Conservation (phyloP, 768 basidiomycete species). For the Lactifluus piperatus region DNA sequence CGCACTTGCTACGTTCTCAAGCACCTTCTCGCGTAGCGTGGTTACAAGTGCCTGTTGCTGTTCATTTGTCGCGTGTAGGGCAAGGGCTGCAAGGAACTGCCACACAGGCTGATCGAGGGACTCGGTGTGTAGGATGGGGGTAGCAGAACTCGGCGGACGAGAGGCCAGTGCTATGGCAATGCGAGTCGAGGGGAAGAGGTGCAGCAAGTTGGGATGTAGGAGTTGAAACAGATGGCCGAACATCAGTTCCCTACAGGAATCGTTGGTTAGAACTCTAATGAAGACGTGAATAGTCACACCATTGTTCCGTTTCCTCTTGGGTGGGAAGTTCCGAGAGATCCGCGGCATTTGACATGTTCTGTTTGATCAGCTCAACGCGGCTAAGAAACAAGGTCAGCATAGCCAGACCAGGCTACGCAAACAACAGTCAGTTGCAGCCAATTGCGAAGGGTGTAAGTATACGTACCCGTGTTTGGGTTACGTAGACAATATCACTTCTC, state of each 20-base stretch:
- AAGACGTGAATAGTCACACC: conserved; percentile 35
- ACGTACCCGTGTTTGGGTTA: conserved; percentile 77
- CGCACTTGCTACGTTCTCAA: conserved; percentile 79
- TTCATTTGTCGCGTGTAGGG: conserved; percentile 72
- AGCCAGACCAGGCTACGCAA: conserved; percentile 75
- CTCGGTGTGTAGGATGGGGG: conserved; percentile 40
- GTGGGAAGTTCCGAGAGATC: conserved; percentile 51
- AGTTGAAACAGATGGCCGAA: conserved; percentile 83
- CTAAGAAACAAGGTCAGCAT: conserved; percentile 86
- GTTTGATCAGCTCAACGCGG: conserved; percentile 87
- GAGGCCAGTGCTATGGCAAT: conserved; percentile 34
- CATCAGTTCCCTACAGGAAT: conserved; percentile 60
- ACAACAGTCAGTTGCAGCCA: conserved; percentile 7
- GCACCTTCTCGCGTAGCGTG: conserved; percentile 82
- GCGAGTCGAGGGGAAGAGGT: conserved; percentile 87
- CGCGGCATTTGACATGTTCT: conserved; percentile 44
- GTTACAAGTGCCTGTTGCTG: conserved; percentile 87
- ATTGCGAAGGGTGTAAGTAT: conserved; percentile 5
- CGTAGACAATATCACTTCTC: conserved; percentile 59
- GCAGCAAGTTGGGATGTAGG: conserved; percentile 64
- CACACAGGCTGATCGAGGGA: conserved; percentile 86
- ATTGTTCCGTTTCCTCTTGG: conserved; percentile 71
- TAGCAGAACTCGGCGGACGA: conserved; percentile 29
- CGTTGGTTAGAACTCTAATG: conserved; percentile 3
- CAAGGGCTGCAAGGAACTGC: conserved; percentile 87